These are phyloP conservation scores for Cordia subcordata DNA, from an alignment of 257 asterid genomes.

Conservation along the genomic window DNA sequence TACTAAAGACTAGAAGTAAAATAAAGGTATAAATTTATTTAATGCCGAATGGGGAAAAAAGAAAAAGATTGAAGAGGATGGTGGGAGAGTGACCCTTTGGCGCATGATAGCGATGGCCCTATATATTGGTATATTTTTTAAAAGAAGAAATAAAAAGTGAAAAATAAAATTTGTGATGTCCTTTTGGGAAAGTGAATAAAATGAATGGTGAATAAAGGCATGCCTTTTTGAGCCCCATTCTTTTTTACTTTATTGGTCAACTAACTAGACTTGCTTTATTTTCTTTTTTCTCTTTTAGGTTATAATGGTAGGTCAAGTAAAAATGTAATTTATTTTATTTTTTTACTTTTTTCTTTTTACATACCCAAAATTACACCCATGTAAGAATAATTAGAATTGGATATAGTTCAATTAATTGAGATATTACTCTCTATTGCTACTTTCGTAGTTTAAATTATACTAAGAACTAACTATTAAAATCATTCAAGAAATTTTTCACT, in stretches of 20 bases:
- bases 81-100: conserved; percentile 31
- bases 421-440: too few species aligned
- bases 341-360: too few species aligned
- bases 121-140: background rate
- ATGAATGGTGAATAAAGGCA: conserved; percentile 9
- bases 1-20: too few species aligned
- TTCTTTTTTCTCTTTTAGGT: background rate
- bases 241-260: too few species aligned
- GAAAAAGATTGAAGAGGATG: background rate
- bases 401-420: too few species aligned
- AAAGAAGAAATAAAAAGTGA: background rate
- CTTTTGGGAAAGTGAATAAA: conserved; percentile 25
- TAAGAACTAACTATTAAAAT: too few species aligned
- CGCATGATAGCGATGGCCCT: conserved; percentile 41
- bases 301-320: too few species aligned
- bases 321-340: background rate
- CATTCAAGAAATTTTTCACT: too few species aligned
- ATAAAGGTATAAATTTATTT: background rate
- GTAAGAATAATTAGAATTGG: too few species aligned
- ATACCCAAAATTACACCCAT: too few species aligned
- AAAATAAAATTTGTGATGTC: background rate
- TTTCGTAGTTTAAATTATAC: too few species aligned
- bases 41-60: background rate
- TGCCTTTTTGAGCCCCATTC: background rate
- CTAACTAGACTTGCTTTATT: background rate